Base-by-base conservation (phyloP, 306 rosid species). In the Canavalia gladiata region DNA sequence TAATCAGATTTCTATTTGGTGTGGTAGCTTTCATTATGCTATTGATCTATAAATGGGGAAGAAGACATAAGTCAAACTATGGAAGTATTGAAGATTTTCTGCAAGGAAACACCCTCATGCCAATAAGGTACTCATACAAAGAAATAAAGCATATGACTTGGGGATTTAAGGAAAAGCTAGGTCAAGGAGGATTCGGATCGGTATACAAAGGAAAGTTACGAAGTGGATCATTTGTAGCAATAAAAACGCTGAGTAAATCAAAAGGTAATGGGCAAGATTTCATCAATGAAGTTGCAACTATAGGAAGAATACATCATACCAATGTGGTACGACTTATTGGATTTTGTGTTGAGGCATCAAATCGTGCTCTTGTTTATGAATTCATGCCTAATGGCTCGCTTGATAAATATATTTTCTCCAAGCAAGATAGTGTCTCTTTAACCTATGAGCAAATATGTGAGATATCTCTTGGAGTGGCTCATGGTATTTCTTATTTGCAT, bases 391-490 rank as follows among this genome's bases (percentile, higher is more conserved):
- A 79, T 6, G 71, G 77, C 2, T 79, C 83, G 8, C 70, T 79
- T 34, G 83, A 79, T 45, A 70, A 49, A 47, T 70, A 79, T 58
- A 69, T 79, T 35, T 79, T 57, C 42, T 58, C 68, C 51, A 79
- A 58, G 9, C 42, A 69, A 11, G 51, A 39, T 31, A 18, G 0
- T 46, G 25, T 79, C 55, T 46, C 51, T 18, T 3, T 79, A 35
- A 58, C 74, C 51, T 3, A 28, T 4, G 28, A 2, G 4, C 52
- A 77, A 39, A 77, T 65, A 10, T 52, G 51, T 2, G 74, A 77
- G 10, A 77, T 77, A 39, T 77, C 81, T 77, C 74, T 77, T 7
- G 81, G 81, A 37, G 54, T 77, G 3, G 81, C 81, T 11, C 74
- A 55, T 51, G 74, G 81, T 2, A 77, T 77, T 77, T 18, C 54